Evolutionary conservation across 164 flowering plant species (phyloP).

Genomic region (Macadamia tetraphylla): DNA sequence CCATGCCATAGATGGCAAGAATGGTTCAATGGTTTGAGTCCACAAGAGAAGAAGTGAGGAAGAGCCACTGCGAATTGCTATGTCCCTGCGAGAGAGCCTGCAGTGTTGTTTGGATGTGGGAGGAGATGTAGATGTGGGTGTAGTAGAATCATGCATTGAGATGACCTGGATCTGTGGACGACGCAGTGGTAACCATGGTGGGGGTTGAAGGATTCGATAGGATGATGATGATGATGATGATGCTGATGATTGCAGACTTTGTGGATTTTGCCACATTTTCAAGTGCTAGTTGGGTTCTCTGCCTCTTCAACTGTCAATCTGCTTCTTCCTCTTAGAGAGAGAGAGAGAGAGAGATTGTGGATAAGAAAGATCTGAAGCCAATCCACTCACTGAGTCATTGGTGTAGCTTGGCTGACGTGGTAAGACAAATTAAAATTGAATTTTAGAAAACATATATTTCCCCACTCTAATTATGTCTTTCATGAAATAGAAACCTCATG

Average conservation of each 20-base stretch:
- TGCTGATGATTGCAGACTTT: slow-evolving; percentile 8
- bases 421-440: background rate
- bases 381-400: slow-evolving; percentile 4
- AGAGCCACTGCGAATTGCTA: slow-evolving; percentile 32
- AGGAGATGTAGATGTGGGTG: slow-evolving; percentile 13
- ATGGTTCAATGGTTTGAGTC: slow-evolving; percentile 26
- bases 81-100: slow-evolving; percentile 50
- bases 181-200: slow-evolving; percentile 6
- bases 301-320: background rate
- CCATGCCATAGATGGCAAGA: slow-evolving; percentile 22
- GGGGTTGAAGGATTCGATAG: slow-evolving; percentile 13
- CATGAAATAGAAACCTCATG: too few relatives aligned
- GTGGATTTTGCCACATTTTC: slow-evolving; percentile 18
- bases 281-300: background rate
- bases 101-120: slow-evolving; percentile 14
- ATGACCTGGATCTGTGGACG: slow-evolving; percentile 13
- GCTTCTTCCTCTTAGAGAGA: background rate
- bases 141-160: background rate
- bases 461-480: too few relatives aligned
- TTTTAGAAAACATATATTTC: too few relatives aligned
- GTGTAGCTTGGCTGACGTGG: background rate
- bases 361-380: slow-evolving; percentile 1
- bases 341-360: background rate
- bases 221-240: slow-evolving; percentile 7
- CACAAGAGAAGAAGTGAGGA: slow-evolving; percentile 41